Base-by-base conservation (phyloP, 495 filamentous ascomycete species). In the Xanthoparmelia taractica region DNA sequence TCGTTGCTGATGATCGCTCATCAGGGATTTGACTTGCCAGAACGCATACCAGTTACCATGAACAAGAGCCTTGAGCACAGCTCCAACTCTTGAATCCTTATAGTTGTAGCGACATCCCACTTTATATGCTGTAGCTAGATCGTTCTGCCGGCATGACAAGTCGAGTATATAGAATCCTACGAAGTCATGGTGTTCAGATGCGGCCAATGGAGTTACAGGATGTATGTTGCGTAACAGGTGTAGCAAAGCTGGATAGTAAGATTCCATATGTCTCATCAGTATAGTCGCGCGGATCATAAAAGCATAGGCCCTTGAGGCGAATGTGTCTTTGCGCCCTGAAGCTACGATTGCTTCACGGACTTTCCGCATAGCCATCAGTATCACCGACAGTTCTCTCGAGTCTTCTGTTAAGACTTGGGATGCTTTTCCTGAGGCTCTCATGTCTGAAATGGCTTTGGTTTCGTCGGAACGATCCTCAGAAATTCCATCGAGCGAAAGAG, bases 301-400 rank as follows among this genome's bases (percentile, higher is more conserved):
- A 50, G 76, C 72, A 67, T 82, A 82, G 7, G 70, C 75, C 33
- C 67, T 69, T 52, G 72, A 71, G 5, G 79, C 77, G 72, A 82
- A 82, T 13, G 43, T 23, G 65, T 92, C 89, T 55, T 73, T 70
- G 36, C 90, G 86, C 41, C 80, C 76, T 25, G 85, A 84, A 40
- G 90, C 87, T 0, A 93, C 84, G 58, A 97, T 84, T 50, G 85
- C 91, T 77, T 98, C 94, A 50, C 94, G 85, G 45, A 98, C 82
- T 73, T 96, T 97, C 61, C 94, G 86, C 74, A 97, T 89, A 40
- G 92, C 88, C 65, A 85, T 80, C 31, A 85, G 74, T 61, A 89
- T 77, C 17, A 76, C 79, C 37, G 83, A 80, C 58, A 88, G 76
- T 66, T 87, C 85, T 57, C 69, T 69, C 43, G 79, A 74, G 54